Conservation (phyloP, 257 asterid genomes). For the Scutellaria barbata region DNA sequence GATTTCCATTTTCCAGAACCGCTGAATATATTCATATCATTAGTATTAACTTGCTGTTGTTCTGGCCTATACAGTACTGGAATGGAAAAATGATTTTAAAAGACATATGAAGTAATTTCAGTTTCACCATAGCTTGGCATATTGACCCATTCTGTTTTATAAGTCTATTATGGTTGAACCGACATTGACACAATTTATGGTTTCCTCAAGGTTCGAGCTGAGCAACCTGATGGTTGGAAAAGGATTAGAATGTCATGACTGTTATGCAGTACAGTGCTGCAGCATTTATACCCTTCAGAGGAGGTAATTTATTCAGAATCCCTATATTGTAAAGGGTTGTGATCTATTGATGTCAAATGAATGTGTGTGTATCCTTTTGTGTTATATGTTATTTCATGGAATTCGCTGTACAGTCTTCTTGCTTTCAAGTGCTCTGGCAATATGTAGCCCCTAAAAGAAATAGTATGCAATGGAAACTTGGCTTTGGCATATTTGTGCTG, state of each 20-base stretch:
- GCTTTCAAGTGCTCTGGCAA: too few relatives aligned
- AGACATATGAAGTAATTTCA: too few relatives aligned
- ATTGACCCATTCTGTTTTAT: not conserved
- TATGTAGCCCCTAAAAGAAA: too few relatives aligned
- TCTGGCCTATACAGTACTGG: not conserved
- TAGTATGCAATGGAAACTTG: too few relatives aligned
- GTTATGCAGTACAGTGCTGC: not conserved
- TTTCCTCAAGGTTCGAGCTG: not conserved
- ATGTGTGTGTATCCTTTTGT: too few relatives aligned
- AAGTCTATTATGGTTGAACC: not conserved
- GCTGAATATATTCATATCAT: not conserved
- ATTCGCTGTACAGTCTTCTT: too few relatives aligned
- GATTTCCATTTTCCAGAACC: not conserved
- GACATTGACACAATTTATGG: too few relatives aligned
- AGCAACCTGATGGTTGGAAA: not conserved
- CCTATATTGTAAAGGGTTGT: not conserved
- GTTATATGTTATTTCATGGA: too few relatives aligned
- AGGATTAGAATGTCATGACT: not conserved
- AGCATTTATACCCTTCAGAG: slow-evolving; percentile 4
- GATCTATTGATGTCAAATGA: too few relatives aligned
- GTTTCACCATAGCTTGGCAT: not conserved
- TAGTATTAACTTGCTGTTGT: not conserved
- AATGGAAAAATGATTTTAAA: not conserved
- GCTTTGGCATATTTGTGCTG: not conserved
- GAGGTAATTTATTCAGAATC: slow-evolving; percentile 14